Base-by-base conservation (phyloP, 2,329 filamentous ascomycete genomes). In the Allantophomopsis lycopodina region DNA sequence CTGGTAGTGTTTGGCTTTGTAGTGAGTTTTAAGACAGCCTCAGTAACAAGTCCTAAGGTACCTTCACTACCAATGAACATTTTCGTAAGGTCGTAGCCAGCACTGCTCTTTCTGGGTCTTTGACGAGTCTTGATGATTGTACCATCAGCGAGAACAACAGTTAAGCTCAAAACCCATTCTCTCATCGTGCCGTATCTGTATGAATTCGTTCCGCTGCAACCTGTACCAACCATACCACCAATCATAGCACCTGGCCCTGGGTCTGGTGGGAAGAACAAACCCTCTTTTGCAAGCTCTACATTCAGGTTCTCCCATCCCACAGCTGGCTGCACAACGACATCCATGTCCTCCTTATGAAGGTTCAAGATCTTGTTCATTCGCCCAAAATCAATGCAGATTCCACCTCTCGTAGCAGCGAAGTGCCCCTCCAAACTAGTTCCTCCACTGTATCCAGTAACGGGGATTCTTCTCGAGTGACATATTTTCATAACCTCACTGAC, bases 121-220 rank as follows among this genome's bases (percentile, higher is more conserved):
- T 93, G 86, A 46, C 83, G 72, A 10, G 88, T 95, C 66, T 88
- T 89, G 62, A 95, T 80, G 38, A 94, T 62, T 1, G 87, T 94
- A 37, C 87, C 87, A 58, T 94, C 88, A 14, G 87, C 87, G 51
- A 94, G 69, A 10, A 94, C 87, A 4, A 94, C 84, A 0, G 87
- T 94, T 48, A 94, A 62, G 40, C 75, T 82, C 16, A 94, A 63
- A 11, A 94, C 88, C 87, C 87, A 94, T 56, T 94, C 87, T 46
- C 84, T 79, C 86, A 94, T 94, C 2, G 87, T 94, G 45, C 87
- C 88, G 58, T 94, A 94, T 42, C 87, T 73, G 63, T 93, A 94
- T 13, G 87, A 80, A 57, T 94, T 94, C 12, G 87, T 94, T 43
- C 87, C 87, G 53, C 69, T 74, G 62, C 70, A 75, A 30, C 72